Conservation (phyloP, 257 asterid genomes). For the Lycium ferocissimum region DNA sequence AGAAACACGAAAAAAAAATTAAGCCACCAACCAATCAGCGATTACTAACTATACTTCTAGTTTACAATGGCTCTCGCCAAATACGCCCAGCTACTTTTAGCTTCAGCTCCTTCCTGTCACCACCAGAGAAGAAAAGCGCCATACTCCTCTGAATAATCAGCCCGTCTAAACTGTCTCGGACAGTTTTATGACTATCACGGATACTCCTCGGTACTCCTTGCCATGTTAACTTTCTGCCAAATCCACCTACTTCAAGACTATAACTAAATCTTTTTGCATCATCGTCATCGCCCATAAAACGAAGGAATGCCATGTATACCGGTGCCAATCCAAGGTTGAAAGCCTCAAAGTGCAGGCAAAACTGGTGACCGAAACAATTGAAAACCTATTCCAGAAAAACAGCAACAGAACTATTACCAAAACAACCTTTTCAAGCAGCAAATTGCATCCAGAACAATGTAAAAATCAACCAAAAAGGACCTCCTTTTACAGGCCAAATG, state of each 20-base stretch:
- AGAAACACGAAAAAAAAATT: background rate
- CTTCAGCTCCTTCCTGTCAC: constrained; percentile 46
- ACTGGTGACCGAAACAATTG: constrained; percentile 51
- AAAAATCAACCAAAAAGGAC: background rate
- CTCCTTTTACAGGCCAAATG: background rate
- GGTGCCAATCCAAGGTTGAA: constrained; percentile 47
- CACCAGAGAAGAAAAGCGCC: constrained; percentile 46
- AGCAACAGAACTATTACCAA: constrained; percentile 12
- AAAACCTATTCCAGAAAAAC: constrained; percentile 39
- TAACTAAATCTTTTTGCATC: constrained; percentile 46
- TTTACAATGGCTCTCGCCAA: constrained; percentile 38
- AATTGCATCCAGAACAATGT: background rate
- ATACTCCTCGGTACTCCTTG: constrained; percentile 52
- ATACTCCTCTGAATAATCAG: constrained; percentile 44
- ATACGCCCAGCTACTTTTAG: constrained; percentile 45
- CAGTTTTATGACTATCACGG: constrained; percentile 46
- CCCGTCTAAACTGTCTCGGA: constrained; percentile 49
- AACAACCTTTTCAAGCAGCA: background rate
- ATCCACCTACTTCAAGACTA: constrained; percentile 49
- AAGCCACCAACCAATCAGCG: constrained; percentile 27
- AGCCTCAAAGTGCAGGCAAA: constrained; percentile 52
- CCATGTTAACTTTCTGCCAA: constrained; percentile 48
- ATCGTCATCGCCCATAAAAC: constrained; percentile 50
- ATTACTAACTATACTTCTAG: constrained; percentile 27
- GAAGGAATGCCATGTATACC: constrained; percentile 49